Evolutionary conservation across 2,329 filamentous ascomycete genomes (phyloP), one percentile per base, ranked within the genome.

Genomic region (Hortaea werneckii): DNA sequence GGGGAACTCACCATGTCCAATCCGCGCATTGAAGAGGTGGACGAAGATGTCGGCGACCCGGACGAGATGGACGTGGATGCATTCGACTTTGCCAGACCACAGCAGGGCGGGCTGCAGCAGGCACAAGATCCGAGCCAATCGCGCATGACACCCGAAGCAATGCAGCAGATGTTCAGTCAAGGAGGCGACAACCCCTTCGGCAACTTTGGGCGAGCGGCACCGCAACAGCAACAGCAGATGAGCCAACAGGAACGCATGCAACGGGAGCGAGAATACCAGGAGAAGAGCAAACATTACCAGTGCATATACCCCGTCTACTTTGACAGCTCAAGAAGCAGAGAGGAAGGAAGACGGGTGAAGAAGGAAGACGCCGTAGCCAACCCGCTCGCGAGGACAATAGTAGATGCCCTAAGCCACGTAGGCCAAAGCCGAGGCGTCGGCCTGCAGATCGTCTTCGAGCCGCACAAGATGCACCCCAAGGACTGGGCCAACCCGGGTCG

Each of bases 281-380:
- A 79, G 50, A 72, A 72, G 48, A 73, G 87, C 66, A 85, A 83
- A 61, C 72, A 80, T 67, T 95, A 82, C 72, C 85, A 92, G 66
- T 90, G 87, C 67, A 75, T 98, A 27, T 98, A 98, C 71, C 90
- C 92, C 0, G 72, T 96, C 49, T 98, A 98, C 76, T 98, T 98
- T 61, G 90, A 95, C 74, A 77, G 76, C 53, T 72, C 73, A 26
- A 80, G 86, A 42, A 78, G 79, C 37, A 81, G 89, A 47, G 80
- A 82, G 47, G 77, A 94, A 59, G 92, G 92, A 34, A 80, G 92
- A 11, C 83, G 89, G 57, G 89, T 96, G 6, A 71, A 79, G 42
- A 69, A 74, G 43, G 71, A 78, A 42, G 75, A 87, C 5, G 90
- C 88, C 1, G 85, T 95, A 5, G 64, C 73, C 47, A 94, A 90